Percentiles rank a stretch among this genome's conserved stretches.
phyloP scores from a whole-genome alignment of 768 basidiomycete genomes.

The Auriscalpium microsporum region DNA sequence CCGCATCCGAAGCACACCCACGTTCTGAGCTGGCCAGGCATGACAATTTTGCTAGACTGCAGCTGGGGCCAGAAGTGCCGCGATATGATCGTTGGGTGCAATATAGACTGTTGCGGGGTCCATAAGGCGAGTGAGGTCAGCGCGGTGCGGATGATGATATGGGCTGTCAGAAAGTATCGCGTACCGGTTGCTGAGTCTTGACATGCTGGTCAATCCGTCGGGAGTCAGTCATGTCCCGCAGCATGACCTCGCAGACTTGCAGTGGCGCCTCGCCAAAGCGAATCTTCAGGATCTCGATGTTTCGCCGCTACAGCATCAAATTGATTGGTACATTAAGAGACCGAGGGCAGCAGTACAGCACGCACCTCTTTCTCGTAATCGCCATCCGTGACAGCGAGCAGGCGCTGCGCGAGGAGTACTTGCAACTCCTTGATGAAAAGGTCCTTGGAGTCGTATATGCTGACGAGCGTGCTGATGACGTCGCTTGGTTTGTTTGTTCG shows the following conservation, averaged over 20 bases:
- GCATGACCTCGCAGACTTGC: constrained; percentile 97
- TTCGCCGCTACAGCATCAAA: constrained; percentile 54
- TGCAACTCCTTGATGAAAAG: constrained; percentile 95
- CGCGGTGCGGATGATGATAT: neutral
- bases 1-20: constrained; percentile 29
- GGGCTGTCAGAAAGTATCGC: constrained; percentile 15
- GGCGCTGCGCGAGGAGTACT: constrained; percentile 77
- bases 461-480: constrained; percentile 91
- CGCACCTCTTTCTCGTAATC: constrained; percentile 62
- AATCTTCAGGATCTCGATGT: constrained; percentile 89
- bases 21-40: constrained; percentile 83
- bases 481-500: constrained; percentile 86
- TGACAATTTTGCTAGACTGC: constrained; percentile 58
- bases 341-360: neutral
- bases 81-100: constrained; percentile 90
- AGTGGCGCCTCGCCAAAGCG: constrained; percentile 91
- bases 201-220: constrained; percentile 83
- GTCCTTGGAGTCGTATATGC: constrained; percentile 96
- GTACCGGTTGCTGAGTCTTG: constrained; percentile 61
- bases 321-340: neutral
- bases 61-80: constrained; percentile 92
- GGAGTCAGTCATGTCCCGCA: constrained; percentile 95
- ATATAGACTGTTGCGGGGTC: constrained; percentile 37
- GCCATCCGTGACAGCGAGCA: constrained; percentile 75
- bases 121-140: no score